phyloP scores from a whole-genome alignment of 441 rosid species.

The Sinapis alba region DNA sequence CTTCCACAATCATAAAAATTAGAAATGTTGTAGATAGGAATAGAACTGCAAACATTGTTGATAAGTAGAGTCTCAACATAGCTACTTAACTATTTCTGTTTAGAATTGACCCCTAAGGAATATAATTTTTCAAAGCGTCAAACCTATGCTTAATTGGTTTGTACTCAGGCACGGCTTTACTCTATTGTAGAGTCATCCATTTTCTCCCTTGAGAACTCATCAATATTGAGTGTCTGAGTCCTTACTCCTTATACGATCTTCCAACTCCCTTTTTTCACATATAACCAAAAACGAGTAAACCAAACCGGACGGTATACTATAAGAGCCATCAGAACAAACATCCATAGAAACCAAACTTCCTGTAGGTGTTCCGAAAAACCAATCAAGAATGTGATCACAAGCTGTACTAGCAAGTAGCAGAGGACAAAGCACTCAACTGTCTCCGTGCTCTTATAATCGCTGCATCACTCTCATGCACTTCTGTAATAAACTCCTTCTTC shows the following conservation, averaged over 20 bases:
- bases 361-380: conserved; percentile 77
- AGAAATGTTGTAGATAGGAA: neutral
- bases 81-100: too few relatives aligned
- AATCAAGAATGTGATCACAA: conserved; percentile 81
- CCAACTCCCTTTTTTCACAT: too few relatives aligned
- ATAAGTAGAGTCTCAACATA: neutral
- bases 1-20: neutral
- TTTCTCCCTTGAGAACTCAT: too few relatives aligned
- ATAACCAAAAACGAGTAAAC: too few relatives aligned
- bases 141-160: too few relatives aligned
- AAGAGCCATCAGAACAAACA: conserved; percentile 78
- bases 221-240: too few relatives aligned
- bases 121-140: too few relatives aligned
- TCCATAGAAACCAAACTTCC: conserved; percentile 93
- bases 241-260: too few relatives aligned
- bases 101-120: too few relatives aligned
- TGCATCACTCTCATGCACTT: conserved; percentile 74
- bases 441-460: conserved; percentile 66
- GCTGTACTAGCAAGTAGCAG: conserved; percentile 79
- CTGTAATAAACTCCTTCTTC: conserved; percentile 54
- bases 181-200: conserved; percentile 85
- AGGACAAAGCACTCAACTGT: conserved; percentile 74
- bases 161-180: too few relatives aligned
- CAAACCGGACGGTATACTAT: too few relatives aligned
- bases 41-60: neutral